Evolutionary conservation across 179 eudicot species (phyloP), one percentile per base, ranked within the genome.

Genomic region (Carnegiea gigantea): DNA sequence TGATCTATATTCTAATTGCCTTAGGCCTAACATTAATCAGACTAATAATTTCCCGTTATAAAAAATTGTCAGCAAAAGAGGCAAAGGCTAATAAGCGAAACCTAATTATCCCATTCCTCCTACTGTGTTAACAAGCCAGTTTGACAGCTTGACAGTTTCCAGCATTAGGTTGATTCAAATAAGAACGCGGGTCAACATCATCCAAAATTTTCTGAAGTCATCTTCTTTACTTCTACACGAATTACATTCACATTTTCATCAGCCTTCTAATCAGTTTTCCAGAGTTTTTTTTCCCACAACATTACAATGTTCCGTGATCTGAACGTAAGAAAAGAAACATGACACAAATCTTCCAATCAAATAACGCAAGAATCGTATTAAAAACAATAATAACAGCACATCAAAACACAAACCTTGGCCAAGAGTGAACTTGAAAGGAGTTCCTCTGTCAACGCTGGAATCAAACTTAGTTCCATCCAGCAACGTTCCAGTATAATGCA

Each of bases 391-490:
- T 57, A 23, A 12, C 12, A 46, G 21, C 14, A 64, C 1, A 4
- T 9, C 12, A 48, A 14, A 33, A 33, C 15, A 17, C 14, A 64
- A 70, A 75, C 98, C 98, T 95, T 91, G 96, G 64, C 97, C 98
- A 33, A 95, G 96, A 68, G 92, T 90, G 84, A 95, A 93, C 62
- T 88, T 91, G 88, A 95, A 95, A 15, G 97, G 95, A 38, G 86
- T 84, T 17, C 89, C 93, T 77, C 95, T 82, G 48, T 95, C 98
- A 8, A 96, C 92, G 28, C 98, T 95, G 0, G 97, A 95, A 71
- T 93, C 97, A 53, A 93, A 93, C 87, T 92, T 85, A 6, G 98
- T 92, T 23, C 97, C 98, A 78, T 95, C 97, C 26, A 94, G 88
- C 87, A 93, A 82, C 13, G 94, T 93, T 18, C 97, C 97, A 70